A percentile compares a stretch with the other conserved stretches of the same genome.
Evolutionary conservation across 192 early-diverging fungal species (phyloP).

Genomic region (Rhizoclosmatium sp.): DNA sequence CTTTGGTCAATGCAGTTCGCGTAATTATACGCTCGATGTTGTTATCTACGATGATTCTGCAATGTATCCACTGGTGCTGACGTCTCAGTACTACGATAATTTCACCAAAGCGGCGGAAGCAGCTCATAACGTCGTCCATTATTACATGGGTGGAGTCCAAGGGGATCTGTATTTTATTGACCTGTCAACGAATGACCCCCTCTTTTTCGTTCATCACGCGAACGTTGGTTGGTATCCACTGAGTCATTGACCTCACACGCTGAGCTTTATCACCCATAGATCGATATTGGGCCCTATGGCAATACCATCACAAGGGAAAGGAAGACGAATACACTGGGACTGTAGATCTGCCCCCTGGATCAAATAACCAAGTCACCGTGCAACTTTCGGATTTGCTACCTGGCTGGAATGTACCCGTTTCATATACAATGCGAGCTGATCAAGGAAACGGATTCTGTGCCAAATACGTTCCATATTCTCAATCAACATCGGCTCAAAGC

Average conservation of each 20-base stretch:
- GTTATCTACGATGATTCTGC: conserved; percentile 23
- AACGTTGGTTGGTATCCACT: conserved; percentile 45
- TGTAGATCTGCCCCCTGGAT: conserved; percentile 29
- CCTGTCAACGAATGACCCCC: conserved; percentile 47
- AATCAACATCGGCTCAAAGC: conserved; percentile 6
- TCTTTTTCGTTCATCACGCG: conserved; percentile 54
- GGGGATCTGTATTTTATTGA: conserved; percentile 44
- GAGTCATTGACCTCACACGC: not conserved
- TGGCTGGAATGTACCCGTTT: conserved; percentile 28
- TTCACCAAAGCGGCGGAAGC: conserved; percentile 36
- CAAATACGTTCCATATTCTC: conserved; percentile 38
- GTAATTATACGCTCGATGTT: conserved; percentile 36
- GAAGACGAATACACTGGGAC: conserved; percentile 23
- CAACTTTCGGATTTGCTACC: conserved; percentile 33
- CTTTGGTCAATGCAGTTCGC: conserved; percentile 20
- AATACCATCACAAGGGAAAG: conserved; percentile 15
- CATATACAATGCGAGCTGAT: conserved; percentile 26
- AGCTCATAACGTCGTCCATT: conserved; percentile 40
- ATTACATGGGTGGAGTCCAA: conserved; percentile 36
- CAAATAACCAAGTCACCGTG: conserved; percentile 7
- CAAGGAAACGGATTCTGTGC: conserved; percentile 28
- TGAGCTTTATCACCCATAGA: conserved; percentile 15
- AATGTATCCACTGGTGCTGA: conserved; percentile 23
- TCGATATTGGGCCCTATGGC: conserved; percentile 43
- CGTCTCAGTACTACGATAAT: conserved; percentile 5